These are phyloP conservation scores for Linum trigynum DNA, from an alignment of 345 rosid genomes.

Conservation along the genomic window DNA sequence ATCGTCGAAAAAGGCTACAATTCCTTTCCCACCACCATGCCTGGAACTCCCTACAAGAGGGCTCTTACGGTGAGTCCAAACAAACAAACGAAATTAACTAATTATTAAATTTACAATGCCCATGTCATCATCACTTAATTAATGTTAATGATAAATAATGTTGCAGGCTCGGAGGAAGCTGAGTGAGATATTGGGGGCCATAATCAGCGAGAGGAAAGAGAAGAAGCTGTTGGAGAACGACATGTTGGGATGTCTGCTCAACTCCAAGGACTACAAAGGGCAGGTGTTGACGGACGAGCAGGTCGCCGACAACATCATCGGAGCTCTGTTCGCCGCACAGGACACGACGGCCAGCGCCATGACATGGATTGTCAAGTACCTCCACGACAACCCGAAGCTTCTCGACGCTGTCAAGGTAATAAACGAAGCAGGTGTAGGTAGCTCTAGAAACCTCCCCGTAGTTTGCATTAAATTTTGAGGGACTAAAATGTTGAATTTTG, in stretches of 20 bases:
- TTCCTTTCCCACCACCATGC: constrained; percentile 66
- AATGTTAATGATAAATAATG: neutral
- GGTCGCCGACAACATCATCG: neutral
- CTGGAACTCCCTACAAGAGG: constrained; percentile 63
- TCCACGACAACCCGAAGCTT: constrained; percentile 57
- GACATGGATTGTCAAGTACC: constrained; percentile 75
- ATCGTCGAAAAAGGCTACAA: constrained; percentile 77
- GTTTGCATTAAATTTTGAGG: no score
- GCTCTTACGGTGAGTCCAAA: constrained; percentile 37
- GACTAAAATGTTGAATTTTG: no score
- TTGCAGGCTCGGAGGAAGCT: constrained; percentile 1
- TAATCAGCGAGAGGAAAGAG: constrained; percentile 5
- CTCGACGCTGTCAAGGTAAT: constrained; percentile 66
- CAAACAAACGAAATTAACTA: neutral
- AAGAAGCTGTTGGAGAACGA: neutral
- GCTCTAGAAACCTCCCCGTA: no score
- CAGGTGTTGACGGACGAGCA: neutral
- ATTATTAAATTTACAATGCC: no score
- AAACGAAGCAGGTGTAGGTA: neutral
- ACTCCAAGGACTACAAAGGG: neutral
- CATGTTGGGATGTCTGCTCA: neutral
- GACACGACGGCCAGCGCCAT: constrained; percentile 46
- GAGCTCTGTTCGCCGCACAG: neutral
- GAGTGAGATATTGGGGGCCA: neutral
- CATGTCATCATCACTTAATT: neutral